These are phyloP conservation scores for Candida palmyrensis DNA, from an alignment of 805 yeast species.

Conservation along the genomic window DNA sequence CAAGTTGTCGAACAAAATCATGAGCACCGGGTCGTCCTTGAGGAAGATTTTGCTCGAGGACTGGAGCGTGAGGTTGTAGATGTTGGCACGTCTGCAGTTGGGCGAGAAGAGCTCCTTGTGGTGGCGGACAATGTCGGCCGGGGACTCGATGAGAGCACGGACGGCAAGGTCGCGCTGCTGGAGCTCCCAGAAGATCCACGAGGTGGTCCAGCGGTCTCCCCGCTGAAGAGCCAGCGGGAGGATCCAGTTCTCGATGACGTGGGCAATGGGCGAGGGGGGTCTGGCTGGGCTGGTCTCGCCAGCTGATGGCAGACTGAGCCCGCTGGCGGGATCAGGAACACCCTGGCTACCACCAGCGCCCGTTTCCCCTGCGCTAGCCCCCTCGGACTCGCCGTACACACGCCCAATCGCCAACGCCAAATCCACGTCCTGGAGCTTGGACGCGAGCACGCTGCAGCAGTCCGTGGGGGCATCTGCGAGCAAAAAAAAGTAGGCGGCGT, in stretches of 20 bases:
- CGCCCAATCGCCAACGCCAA: constrained; percentile 81
- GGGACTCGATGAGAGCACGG: constrained; percentile 59
- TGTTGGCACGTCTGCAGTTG: constrained; percentile 11
- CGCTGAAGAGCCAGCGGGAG: constrained; percentile 51
- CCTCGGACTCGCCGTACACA: constrained; percentile 41
- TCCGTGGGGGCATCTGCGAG: constrained; percentile 74
- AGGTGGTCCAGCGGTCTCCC: constrained; percentile 78
- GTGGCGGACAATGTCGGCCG: constrained; percentile 27
- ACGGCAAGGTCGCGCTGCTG: constrained; percentile 41
- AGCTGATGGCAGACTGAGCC: too few species aligned
- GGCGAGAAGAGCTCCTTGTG: constrained; percentile 18
- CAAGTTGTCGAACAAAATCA: constrained; percentile 58
- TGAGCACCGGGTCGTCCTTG: constrained; percentile 78
- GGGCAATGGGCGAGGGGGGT: constrained; percentile 42
- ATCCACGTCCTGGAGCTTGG: constrained; percentile 60
- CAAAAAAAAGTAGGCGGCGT: constrained; percentile 86
- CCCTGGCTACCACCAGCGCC: constrained; percentile 32
- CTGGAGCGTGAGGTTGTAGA: constrained; percentile 9
- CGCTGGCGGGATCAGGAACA: too few species aligned
- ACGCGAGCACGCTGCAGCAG: constrained; percentile 67
- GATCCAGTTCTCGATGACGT: constrained; percentile 44
- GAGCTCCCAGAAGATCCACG: constrained; percentile 75
- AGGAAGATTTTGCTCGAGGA: constrained; percentile 30
- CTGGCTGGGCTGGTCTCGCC: constrained; percentile 15
- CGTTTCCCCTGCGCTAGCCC: constrained; percentile 22